phyloP scores from a whole-genome alignment of 2,329 filamentous ascomycete genomes.

The Aspergillus candidus region DNA sequence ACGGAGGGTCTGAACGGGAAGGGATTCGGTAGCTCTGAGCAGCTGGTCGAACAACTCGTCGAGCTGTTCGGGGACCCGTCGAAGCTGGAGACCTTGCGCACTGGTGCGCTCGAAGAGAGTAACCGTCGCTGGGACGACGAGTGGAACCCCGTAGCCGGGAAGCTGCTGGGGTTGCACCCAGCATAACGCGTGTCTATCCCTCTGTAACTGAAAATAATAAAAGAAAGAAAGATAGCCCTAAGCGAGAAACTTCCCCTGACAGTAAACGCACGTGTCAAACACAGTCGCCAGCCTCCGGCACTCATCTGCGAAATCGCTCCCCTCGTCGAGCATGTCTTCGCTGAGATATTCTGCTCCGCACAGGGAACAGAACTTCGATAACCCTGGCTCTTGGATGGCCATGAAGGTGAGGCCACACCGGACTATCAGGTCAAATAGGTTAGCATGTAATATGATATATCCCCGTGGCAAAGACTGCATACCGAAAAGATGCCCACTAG shows the following conservation, averaged over 20 bases:
- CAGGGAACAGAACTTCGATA: slow-evolving; percentile 50
- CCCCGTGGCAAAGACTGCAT: slow-evolving; percentile 11
- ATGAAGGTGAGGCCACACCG: slow-evolving; percentile 51
- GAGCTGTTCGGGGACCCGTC: slow-evolving; percentile 56
- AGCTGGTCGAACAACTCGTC: slow-evolving; percentile 58
- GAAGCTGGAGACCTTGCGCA: slow-evolving; percentile 56
- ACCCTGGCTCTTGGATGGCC: slow-evolving; percentile 49
- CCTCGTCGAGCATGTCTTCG: slow-evolving; percentile 33
- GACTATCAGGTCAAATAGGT: slow-evolving; percentile 24
- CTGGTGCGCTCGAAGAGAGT: slow-evolving; percentile 69
- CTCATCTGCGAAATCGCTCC: slow-evolving; percentile 12
- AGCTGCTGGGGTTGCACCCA: slow-evolving; percentile 53
- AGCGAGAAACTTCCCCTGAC: slow-evolving; percentile 30
- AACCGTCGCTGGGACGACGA: slow-evolving; percentile 80
- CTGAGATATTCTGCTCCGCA: slow-evolving; percentile 47
- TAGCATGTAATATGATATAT: slow-evolving; percentile 4
- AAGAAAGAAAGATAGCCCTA: slow-evolving; percentile 1
- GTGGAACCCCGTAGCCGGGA: slow-evolving; percentile 78
- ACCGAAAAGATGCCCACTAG: slow-evolving; percentile 49
- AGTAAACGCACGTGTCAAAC: slow-evolving; percentile 33
- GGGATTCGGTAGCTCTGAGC: slow-evolving; percentile 68
- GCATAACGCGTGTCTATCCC: neutral
- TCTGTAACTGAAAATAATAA: neutral
- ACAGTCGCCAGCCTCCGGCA: slow-evolving; percentile 23
- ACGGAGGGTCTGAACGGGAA: slow-evolving; percentile 78